Evolutionary conservation across 768 basidiomycete genomes (phyloP).

Genomic region (Leucogyrophana mollusca): DNA sequence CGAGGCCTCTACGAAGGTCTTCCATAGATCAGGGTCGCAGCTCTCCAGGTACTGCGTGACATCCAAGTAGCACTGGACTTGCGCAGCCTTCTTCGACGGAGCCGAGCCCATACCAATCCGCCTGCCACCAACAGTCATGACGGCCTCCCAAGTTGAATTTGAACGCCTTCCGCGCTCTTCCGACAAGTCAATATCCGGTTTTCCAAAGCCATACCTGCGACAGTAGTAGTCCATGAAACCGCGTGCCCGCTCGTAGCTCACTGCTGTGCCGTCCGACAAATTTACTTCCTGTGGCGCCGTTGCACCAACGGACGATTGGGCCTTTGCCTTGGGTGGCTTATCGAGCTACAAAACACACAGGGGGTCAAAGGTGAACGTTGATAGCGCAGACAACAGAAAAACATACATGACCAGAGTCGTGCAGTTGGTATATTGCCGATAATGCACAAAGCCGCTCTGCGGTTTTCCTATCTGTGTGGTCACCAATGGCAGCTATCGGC

Average conservation of each 20-base stretch:
- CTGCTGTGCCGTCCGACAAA: constrained; percentile 61
- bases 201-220: constrained; percentile 67
- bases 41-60: constrained; percentile 83
- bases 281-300: constrained; percentile 22
- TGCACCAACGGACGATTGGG: background rate
- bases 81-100: constrained; percentile 67
- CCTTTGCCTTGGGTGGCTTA: constrained; percentile 21
- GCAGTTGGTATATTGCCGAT: constrained; percentile 70
- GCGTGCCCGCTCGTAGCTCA: constrained; percentile 72
- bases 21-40: constrained; percentile 83
- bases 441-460: constrained; percentile 77
- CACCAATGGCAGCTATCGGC: constrained; percentile 59
- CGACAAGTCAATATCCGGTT: constrained; percentile 65
- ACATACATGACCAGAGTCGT: constrained; percentile 63
- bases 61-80: constrained; percentile 78
- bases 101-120: constrained; percentile 81
- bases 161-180: constrained; percentile 26
- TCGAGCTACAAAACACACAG: constrained; percentile 21
- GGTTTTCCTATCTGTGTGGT: constrained; percentile 54
- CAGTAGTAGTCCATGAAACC: constrained; percentile 97
- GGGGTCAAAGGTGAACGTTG: no score
- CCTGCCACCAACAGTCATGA: constrained; percentile 73
- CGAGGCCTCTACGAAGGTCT: constrained; percentile 57
- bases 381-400: background rate
- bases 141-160: constrained; percentile 58